phyloP scores from a whole-genome alignment of 257 asterid species.

The Cruciata laevipes region DNA sequence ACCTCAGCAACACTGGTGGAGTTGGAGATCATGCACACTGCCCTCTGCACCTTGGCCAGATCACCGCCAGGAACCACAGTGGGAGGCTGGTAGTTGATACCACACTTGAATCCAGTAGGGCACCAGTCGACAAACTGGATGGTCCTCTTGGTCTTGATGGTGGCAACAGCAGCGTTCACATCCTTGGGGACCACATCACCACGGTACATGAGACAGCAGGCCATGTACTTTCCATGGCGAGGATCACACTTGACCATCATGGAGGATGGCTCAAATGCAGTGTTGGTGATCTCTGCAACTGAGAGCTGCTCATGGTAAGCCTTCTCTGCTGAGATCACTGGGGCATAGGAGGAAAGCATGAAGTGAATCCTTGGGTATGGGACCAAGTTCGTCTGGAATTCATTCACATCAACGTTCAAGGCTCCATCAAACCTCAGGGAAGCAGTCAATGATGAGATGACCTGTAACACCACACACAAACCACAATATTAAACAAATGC shows the following conservation, averaged over 20 bases:
- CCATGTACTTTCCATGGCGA: conserved; percentile 96
- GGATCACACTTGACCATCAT: conserved; percentile 99
- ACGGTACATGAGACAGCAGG: conserved; percentile 93
- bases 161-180: conserved; percentile 93
- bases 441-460: conserved; percentile 83
- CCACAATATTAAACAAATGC: background rate
- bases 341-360: conserved; percentile 96
- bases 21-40: conserved; percentile 95
- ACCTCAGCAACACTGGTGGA: conserved; percentile 97
- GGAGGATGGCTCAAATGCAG: conserved; percentile 94
- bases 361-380: conserved; percentile 95
- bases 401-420: conserved; percentile 84
- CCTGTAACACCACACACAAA: conserved; percentile 25
- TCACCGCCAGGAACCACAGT: conserved; percentile 97
- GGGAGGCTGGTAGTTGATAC: conserved; percentile 94
- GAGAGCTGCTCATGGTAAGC: conserved; percentile 95
- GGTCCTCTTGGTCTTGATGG: conserved; percentile 94
- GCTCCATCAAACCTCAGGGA: conserved; percentile 93
- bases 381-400: conserved; percentile 92
- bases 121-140: conserved; percentile 98
- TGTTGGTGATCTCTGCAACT: conserved; percentile 87
- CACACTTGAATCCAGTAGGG: conserved; percentile 96
- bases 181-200: conserved; percentile 97
- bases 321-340: conserved; percentile 87
- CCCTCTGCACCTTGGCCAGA: conserved; percentile 92